phyloP scores from a whole-genome alignment of 148 eudicot species.

The Chenopodium berlandieri region DNA sequence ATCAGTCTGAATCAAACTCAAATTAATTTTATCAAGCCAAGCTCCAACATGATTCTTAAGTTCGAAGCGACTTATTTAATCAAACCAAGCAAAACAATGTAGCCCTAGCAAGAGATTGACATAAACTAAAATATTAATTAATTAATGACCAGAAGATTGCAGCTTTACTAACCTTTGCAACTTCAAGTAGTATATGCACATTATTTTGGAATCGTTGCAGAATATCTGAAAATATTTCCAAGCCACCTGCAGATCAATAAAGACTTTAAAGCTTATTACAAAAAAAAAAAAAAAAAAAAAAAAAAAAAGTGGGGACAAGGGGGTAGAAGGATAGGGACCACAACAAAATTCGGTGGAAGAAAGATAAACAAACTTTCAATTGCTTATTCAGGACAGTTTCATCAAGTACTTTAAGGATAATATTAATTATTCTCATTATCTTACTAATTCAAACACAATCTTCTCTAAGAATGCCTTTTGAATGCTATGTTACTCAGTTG shows the following conservation, averaged over 20 bases:
- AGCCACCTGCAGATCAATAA: conserved; percentile 60
- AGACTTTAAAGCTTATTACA: background rate
- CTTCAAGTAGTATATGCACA: conserved; percentile 78
- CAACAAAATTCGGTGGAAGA: background rate
- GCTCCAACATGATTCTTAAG: too few species aligned
- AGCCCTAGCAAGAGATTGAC: background rate
- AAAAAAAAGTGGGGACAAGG: background rate
- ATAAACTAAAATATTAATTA: background rate
- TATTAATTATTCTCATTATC: background rate
- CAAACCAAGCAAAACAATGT: too few species aligned
- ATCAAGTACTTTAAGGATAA: background rate
- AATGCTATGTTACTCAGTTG: too few species aligned
- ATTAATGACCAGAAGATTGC: background rate
- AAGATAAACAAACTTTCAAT: background rate
- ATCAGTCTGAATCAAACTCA: too few species aligned
- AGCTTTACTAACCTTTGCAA: conserved; percentile 69
- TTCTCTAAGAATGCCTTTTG: background rate
- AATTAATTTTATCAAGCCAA: too few species aligned
- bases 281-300: background rate
- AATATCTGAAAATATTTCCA: conserved; percentile 77
- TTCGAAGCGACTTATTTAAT: too few species aligned
- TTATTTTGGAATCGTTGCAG: conserved; percentile 88
- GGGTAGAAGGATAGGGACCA: background rate
- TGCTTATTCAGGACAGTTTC: background rate
- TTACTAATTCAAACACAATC: background rate